Evolutionary conservation across 768 basidiomycete species (phyloP).

Genomic region (Cytidiella melzeri): DNA sequence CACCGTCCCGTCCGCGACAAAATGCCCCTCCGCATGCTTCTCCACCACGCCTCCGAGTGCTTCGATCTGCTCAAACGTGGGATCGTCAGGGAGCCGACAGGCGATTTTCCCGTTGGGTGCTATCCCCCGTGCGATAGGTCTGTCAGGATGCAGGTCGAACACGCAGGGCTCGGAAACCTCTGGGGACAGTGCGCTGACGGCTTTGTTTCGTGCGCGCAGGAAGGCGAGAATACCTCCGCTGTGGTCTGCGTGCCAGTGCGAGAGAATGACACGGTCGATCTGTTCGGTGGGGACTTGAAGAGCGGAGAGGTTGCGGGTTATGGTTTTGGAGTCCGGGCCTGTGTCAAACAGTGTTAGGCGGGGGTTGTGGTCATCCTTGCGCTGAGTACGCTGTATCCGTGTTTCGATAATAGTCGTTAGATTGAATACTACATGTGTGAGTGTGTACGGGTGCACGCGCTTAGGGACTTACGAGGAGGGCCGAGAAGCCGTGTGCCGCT

Average conservation of each 20-base stretch:
- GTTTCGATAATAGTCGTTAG: no score
- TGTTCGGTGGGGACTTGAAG: conserved; percentile 48
- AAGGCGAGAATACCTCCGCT: conserved; percentile 53
- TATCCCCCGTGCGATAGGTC: conserved; percentile 70
- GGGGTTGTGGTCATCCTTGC: conserved; percentile 31
- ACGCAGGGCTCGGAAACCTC: conserved; percentile 27
- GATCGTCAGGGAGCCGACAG: conserved; percentile 59
- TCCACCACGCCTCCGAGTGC: conserved; percentile 49
- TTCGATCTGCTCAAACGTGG: conserved; percentile 62
- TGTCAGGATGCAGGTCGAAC: conserved; percentile 73
- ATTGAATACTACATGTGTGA: no score
- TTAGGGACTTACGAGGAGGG: conserved; percentile 54
- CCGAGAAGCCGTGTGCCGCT: conserved; percentile 86
- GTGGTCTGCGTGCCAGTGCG: conserved; percentile 64
- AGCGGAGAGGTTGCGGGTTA: conserved; percentile 64
- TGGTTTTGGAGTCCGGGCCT: conserved; percentile 70
- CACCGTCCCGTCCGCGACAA: conserved; percentile 53
- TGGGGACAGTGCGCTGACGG: conserved; percentile 1
- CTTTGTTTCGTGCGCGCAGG: conserved; percentile 37
- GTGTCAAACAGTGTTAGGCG: conserved; percentile 76
- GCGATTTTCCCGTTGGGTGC: conserved; percentile 57
- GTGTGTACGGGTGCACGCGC: background rate
- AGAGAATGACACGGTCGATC: conserved; percentile 62
- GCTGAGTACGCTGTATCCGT: conserved; percentile 47
- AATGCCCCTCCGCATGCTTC: conserved; percentile 53